Conservation (phyloP, 192 early-diverging fungal species). For the Backusella psychrophila region DNA sequence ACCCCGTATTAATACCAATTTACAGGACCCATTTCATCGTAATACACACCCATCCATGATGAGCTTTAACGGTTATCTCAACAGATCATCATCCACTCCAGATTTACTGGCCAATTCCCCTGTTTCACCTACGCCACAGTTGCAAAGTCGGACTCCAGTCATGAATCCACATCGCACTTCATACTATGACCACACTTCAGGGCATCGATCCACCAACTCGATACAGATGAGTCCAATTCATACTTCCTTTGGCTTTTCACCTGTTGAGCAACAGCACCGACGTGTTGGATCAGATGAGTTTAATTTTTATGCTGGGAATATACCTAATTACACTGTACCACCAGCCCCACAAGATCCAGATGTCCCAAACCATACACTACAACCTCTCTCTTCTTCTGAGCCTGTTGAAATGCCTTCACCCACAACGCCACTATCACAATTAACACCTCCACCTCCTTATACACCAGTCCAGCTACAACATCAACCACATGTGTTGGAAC, state of each 20-base stretch:
- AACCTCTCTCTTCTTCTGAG: background rate
- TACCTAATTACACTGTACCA: conserved; percentile 1
- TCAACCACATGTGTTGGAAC: background rate
- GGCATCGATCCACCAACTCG: background rate
- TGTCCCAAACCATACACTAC: conserved; percentile 1
- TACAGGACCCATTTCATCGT: conserved; percentile 2
- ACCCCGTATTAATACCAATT: background rate
- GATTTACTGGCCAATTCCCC: conserved; percentile 12
- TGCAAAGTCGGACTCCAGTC: background rate
- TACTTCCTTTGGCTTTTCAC: background rate
- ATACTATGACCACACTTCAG: conserved; percentile 5
- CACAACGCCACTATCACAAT: background rate
- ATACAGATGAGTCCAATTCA: background rate
- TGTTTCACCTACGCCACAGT: background rate
- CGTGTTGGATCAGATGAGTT: conserved; percentile 11
- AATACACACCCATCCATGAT: background rate
- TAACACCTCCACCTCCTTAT: background rate
- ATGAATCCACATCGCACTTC: background rate
- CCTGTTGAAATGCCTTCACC: background rate
- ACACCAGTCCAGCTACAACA: background rate
- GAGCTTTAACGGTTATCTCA: conserved; percentile 9
- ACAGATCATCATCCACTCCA: conserved; percentile 27
- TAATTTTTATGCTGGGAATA: background rate
- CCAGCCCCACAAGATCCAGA: background rate
- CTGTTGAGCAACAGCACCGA: background rate